phyloP scores from a whole-genome alignment of 495 filamentous ascomycete genomes.

The Xeromyces bisporus region DNA sequence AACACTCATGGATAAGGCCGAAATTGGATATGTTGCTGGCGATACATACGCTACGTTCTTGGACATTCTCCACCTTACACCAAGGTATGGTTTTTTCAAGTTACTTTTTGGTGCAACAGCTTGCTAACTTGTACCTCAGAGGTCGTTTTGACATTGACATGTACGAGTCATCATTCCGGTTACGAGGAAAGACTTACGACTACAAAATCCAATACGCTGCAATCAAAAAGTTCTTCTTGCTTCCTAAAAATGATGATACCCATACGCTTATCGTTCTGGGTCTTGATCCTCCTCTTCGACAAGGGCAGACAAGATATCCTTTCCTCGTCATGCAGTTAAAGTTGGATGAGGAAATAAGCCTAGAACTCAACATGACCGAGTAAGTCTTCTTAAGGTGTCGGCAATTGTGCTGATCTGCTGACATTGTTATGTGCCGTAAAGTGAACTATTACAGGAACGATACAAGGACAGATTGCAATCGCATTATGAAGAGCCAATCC shows the following conservation, averaged over 20 bases:
- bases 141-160: constrained; percentile 99
- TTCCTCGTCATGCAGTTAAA: constrained; percentile 99
- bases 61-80: constrained; percentile 93
- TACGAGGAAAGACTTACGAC: constrained; percentile 98
- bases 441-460: constrained; percentile 51
- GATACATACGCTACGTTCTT: constrained; percentile 95
- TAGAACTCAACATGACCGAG: constrained; percentile 96
- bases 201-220: constrained; percentile 98
- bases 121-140: constrained; percentile 35
- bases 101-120: neutral
- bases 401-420: neutral
- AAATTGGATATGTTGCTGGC: constrained; percentile 96
- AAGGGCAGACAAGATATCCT: constrained; percentile 95
- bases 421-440: constrained; percentile 5
- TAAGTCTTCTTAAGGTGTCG: constrained; percentile 24
- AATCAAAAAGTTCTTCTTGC: constrained; percentile 96
- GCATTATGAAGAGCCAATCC: constrained; percentile 82
- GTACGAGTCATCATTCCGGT: constrained; percentile 94
- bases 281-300: constrained; percentile 85
- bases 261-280: constrained; percentile 92
- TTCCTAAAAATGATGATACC: constrained; percentile 92
- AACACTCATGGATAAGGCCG: constrained; percentile 93
- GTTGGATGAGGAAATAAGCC: constrained; percentile 87
- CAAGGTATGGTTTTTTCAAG: constrained; percentile 43
- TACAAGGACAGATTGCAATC: constrained; percentile 78